Base-by-base conservation (phyloP, 768 basidiomycete genomes). In the Leccinum pellstonianum region DNA sequence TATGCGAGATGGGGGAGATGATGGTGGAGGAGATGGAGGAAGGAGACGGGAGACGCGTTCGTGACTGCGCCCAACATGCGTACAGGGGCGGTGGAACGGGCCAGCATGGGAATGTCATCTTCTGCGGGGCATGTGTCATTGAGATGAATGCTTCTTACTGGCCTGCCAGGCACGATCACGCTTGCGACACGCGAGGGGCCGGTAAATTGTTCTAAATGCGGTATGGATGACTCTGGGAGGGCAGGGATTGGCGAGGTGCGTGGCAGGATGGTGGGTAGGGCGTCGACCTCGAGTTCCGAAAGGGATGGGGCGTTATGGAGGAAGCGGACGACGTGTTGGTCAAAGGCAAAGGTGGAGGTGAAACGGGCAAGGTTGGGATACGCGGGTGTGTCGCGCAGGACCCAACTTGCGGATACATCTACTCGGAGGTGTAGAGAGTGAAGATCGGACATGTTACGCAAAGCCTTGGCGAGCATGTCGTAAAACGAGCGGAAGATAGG, bases 121-220 rank as follows among this genome's bases (percentile, higher is more conserved):
- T 84, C 83, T 23, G 81, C 77, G 62, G 90, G 74, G 71, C 84
- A 82, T 31, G 84, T 79, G n/a, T 79, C 82, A 59, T 79, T 81
- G 57, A 91, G 79, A 69, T 85, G 82, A 52, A 91, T 79, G 66
- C 79, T 80, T 61, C 82, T 75, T 41, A 91, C 78, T 10, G 90
- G 88, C 21, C 89, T 83, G 15, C 85, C 83, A 48, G 86, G 87
- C 3, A 88, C 79, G 65, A 91, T 74, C 25, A 75, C 71, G 54
- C 77, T 74, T 23, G 88, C 86, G 21, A 79, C 79, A 53, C 79
- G 73, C 33, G 82, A 76, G 19, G 88, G 83, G 21, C 88, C 90
- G 54, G 81, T 80, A 70, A 90, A 86, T 47, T 85, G 82, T 53
- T 75, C 72, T 57, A 91, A 76, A 54, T 62, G 75, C 47, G 76